Evolutionary conservation across 768 basidiomycete genomes (phyloP), one percentile per base, ranked within the genome.

Genomic region (Rhodotorula graminis): DNA sequence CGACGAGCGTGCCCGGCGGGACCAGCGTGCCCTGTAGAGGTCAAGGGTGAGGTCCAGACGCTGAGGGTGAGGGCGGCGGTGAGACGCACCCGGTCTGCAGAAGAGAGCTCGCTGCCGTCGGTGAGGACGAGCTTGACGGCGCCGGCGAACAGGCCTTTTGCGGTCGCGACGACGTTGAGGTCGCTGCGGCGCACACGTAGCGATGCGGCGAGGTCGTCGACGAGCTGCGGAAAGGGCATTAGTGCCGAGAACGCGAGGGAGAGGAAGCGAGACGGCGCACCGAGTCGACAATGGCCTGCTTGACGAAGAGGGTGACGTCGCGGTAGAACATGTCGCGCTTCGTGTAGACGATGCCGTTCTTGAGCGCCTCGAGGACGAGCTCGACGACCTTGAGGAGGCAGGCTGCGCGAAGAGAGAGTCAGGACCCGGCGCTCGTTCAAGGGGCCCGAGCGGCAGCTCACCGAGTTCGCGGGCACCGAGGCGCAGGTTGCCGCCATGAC

Each of bases 281-380:
- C 71, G 84, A 84, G 80, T 97, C 91, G 1, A 95, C 92, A 0
- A 85, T 84, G n/a, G 82, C 81, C 80, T 98, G 94, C 14, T 83
- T 86, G 71, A 84, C 87, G 82, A 95, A 98, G 11, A 96, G 82
- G 0, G 80, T 74, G 3, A 92, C 89, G 69, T 95, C 91, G 74
- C 87, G 87, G 82, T 98, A 97, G 81, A 86, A 97, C 25, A 95
- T 85, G 80, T 95, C 93, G 23, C 93, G 93, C 82, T 90, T 90
- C 23, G 89, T 90, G 15, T 84, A 80, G 1, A 90, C 85, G 21
- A 87, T 80, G 25, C 82, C 84, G 29, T 83, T 82, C 1, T 84
- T 69, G 11, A 90, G 79, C 2, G 88, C 88, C 75, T 88, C 88
- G 75, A 92, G 89, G n/a, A 87, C 84, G 59, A 87, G 79, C 73